Evolutionary conservation across 2,329 filamentous ascomycete species (phyloP).

Genomic region (Pseudogymnoascus sp.): DNA sequence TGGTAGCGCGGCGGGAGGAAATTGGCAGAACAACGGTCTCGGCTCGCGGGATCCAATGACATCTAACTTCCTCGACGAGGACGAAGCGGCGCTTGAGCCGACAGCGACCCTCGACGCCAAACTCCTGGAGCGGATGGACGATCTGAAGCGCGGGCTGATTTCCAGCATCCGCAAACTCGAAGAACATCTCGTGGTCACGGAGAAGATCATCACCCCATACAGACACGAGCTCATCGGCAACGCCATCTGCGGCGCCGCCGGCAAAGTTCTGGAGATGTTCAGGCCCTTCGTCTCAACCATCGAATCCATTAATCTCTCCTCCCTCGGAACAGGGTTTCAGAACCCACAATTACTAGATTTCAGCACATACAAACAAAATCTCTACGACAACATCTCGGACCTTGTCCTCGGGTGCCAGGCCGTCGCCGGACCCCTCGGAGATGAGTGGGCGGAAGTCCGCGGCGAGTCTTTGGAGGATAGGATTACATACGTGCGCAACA

Average conservation of each 20-base stretch:
- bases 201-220: constrained; percentile 72
- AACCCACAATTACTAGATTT: constrained; percentile 84
- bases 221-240: constrained; percentile 76
- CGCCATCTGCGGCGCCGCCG: constrained; percentile 67
- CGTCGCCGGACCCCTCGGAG: constrained; percentile 81
- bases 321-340: constrained; percentile 68
- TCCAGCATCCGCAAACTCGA: constrained; percentile 80
- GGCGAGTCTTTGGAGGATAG: constrained; percentile 84
- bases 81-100: constrained; percentile 64
- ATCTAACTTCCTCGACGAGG: constrained; percentile 79
- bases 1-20: constrained; percentile 73
- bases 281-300: constrained; percentile 83
- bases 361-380: constrained; percentile 78
- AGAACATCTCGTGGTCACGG: constrained; percentile 66
- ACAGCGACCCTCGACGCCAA: constrained; percentile 65
- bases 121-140: constrained; percentile 74
- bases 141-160: constrained; percentile 76
- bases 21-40: constrained; percentile 70
- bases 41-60: constrained; percentile 61
- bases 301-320: constrained; percentile 83
- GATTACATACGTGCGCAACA: constrained; percentile 68
- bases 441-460: constrained; percentile 92
- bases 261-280: constrained; percentile 78
- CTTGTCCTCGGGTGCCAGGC: constrained; percentile 80
- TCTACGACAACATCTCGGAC: constrained; percentile 90